A percentile compares a stretch with the other conserved stretches of the same genome.
phyloP scores from a whole-genome alignment of 2,329 filamentous ascomycete genomes.

The Neodidymelliopsis sp. region DNA sequence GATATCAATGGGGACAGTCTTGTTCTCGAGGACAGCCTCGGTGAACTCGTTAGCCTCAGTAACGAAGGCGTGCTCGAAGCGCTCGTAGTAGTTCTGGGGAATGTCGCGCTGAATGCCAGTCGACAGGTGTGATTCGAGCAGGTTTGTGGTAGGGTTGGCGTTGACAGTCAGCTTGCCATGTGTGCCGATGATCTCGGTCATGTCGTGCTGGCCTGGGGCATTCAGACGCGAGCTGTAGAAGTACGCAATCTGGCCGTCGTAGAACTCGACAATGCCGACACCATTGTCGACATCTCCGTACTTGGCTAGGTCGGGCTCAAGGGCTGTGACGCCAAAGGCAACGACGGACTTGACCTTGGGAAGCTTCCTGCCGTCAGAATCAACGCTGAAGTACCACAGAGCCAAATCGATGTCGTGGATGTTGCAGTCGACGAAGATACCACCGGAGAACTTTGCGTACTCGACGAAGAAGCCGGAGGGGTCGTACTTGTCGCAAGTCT shows the following conservation, averaged over 20 bases:
- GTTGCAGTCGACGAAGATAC: slow-evolving; percentile 75
- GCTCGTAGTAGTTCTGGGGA: slow-evolving; percentile 67
- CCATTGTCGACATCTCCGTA: slow-evolving; percentile 69
- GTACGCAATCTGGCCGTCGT: slow-evolving; percentile 68
- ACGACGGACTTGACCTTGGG: slow-evolving; percentile 63
- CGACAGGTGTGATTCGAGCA: slow-evolving; percentile 64
- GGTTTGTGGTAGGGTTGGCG: slow-evolving; percentile 61
- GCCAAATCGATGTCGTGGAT: slow-evolving; percentile 75
- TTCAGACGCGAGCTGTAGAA: slow-evolving; percentile 72
- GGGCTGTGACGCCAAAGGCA: slow-evolving; percentile 65
- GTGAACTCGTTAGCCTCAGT: slow-evolving; percentile 70
- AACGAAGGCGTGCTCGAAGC: slow-evolving; percentile 70
- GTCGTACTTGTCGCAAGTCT: slow-evolving; percentile 72
- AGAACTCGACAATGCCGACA: slow-evolving; percentile 71
- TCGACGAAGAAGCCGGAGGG: slow-evolving; percentile 72
- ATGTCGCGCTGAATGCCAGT: slow-evolving; percentile 66
- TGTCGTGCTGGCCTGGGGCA: slow-evolving; percentile 72
- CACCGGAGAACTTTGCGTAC: slow-evolving; percentile 70
- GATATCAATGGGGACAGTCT: slow-evolving; percentile 63
- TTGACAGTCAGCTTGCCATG: slow-evolving; percentile 70
- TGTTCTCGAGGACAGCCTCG: slow-evolving; percentile 64
- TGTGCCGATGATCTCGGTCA: slow-evolving; percentile 72
- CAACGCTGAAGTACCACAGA: slow-evolving; percentile 65
- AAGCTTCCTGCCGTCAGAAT: slow-evolving; percentile 23
- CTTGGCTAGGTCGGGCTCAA: slow-evolving; percentile 64